Percentiles rank a stretch among this genome's conserved stretches.
Evolutionary conservation across 495 filamentous ascomycete genomes (phyloP).

Genomic region (Elasticomyces elasticus): DNA sequence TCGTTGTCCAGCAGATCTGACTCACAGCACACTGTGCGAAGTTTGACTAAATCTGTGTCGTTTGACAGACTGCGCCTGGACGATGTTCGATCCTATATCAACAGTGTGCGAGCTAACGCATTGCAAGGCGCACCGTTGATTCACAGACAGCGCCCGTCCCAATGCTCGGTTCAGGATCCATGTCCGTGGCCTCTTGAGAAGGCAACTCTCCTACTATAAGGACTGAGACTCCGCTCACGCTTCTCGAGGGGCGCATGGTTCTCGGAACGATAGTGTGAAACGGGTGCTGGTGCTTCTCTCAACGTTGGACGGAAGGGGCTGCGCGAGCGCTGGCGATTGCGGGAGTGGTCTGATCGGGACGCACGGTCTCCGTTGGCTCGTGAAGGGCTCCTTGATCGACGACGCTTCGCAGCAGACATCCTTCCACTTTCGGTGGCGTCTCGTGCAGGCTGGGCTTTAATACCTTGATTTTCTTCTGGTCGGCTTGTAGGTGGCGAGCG

Average conservation of each 20-base stretch:
- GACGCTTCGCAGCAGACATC: neutral
- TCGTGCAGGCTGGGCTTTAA: neutral
- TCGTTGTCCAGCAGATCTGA: too few relatives aligned
- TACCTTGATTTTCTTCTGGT: neutral
- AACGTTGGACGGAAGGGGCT: neutral
- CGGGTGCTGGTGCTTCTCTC: neutral
- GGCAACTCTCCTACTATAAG: slow-evolving; percentile 2
- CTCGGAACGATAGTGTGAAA: neutral
- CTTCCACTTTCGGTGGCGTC: neutral
- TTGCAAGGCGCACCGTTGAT: too few relatives aligned
- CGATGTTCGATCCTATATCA: too few relatives aligned
- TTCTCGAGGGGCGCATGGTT: neutral
- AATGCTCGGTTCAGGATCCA: neutral
- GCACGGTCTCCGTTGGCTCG: neutral
- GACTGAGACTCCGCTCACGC: slow-evolving; percentile 3
- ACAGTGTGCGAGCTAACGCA: too few relatives aligned
- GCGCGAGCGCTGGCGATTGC: neutral
- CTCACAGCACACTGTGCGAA: too few relatives aligned
- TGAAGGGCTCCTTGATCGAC: neutral
- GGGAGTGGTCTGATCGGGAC: neutral
- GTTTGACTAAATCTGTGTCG: too few relatives aligned
- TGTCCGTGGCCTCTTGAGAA: neutral
- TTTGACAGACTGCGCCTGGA: too few relatives aligned
- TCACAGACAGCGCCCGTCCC: too few relatives aligned
- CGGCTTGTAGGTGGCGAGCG: slow-evolving; percentile 30